Evolutionary conservation across 2,329 filamentous ascomycete genomes (phyloP), one percentile per base, ranked within the genome.

Genomic region (Trichoderma afroharzianum): DNA sequence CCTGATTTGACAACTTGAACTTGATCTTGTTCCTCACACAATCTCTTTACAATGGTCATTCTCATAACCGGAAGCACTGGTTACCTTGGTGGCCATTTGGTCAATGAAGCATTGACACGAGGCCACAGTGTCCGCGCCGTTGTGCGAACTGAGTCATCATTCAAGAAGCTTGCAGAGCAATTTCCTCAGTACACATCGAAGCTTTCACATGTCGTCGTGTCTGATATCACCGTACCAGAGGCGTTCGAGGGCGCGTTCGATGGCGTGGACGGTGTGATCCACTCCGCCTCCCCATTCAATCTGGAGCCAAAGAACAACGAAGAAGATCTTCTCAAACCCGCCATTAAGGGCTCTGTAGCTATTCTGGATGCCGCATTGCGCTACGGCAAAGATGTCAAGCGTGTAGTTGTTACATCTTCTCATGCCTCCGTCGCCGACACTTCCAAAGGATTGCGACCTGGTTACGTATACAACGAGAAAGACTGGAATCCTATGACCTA

Each of bases 321-420:
- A n/a, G 62, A 64, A 64, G 62, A 64, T 32, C 30, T 64, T 9
- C 62, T 64, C 8, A 33, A 53, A n/a, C 62, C 62, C n/a, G 62
- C 62, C 2, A 64, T 64, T 14, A 21, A 9, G n/a, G 62, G 28
- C 7, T 64, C 62, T 6, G 28, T 64, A 18, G 62, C 62, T 18
- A 64, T 64, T 7, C 21, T 64, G 6, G 62, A 64, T 32, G 62
- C 62, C 15, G 43, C 62, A 18, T 24, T 53, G 7, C 62, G 43
- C 6, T 50, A 64, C 28, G 62, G 43, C 5, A 64, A 64, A 32
- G 43, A 53, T 43, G 62, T 53, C 3, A 64, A 64, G 30, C 43
- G 62, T 24, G 39, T 64, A 15, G 62, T 64, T 4, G 30, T 53
- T 33, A 64, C 43, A 24, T 64, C 62, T 18, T 64, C 62, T 18